These are phyloP conservation scores for Syzygium aromaticum DNA, from an alignment of 345 rosid genomes.

Conservation along the genomic window DNA sequence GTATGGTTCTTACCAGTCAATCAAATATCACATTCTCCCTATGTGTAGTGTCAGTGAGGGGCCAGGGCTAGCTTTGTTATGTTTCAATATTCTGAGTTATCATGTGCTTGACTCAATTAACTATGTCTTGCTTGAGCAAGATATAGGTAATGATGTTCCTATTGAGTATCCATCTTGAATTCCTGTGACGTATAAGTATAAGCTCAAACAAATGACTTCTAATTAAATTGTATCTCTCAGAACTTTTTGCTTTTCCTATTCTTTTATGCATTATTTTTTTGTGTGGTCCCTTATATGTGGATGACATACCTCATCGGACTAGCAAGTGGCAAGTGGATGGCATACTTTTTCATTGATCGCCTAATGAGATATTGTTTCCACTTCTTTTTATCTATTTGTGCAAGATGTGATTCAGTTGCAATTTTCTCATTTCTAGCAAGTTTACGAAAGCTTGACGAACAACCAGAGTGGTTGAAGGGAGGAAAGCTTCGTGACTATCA, in stretches of 20 bases:
- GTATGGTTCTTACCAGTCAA: not conserved
- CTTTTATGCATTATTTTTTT: not conserved
- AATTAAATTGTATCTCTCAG: not conserved
- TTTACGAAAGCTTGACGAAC: conserved; percentile 96
- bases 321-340: not conserved
- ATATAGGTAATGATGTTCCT: not conserved
- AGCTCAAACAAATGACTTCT: not conserved
- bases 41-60: not conserved
- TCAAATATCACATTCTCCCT: not conserved
- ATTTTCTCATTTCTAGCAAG: conserved; percentile 37
- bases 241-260: not conserved
- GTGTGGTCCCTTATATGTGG: not conserved
- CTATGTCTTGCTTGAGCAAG: not conserved
- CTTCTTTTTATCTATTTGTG: not conserved
- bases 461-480: conserved; percentile 93
- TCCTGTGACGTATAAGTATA: not conserved
- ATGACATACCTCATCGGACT: not conserved
- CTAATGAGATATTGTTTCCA: not conserved
- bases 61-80: not conserved
- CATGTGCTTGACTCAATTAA: not conserved
- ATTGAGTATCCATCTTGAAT: not conserved
- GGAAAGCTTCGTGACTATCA: conserved; percentile 99
- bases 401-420: not conserved
- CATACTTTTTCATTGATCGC: not conserved
- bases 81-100: not conserved